Conservation (phyloP, 495 filamentous ascomycete genomes). For the Neurospora sp. region DNA sequence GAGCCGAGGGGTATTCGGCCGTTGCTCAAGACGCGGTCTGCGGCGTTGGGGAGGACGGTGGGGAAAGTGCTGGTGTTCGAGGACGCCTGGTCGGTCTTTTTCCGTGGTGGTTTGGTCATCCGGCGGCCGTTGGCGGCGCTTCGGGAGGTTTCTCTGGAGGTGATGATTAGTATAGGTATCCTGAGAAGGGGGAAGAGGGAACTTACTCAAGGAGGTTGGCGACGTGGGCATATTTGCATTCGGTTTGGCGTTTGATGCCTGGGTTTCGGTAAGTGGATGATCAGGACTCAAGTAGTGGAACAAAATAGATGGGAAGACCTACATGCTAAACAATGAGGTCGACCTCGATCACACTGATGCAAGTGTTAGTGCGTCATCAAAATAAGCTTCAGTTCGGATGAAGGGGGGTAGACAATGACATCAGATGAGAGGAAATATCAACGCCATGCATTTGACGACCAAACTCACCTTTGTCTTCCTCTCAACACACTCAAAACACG, state of each 20-base stretch:
- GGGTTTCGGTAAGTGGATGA: not conserved
- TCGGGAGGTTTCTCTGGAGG: conserved; percentile 37
- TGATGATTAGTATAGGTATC: not conserved
- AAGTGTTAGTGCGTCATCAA: conserved; percentile 2
- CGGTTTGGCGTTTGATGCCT: conserved; percentile 58
- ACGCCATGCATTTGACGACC: not conserved
- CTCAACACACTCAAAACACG: conserved; percentile 62
- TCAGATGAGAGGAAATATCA: not conserved
- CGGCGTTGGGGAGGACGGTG: conserved; percentile 31
- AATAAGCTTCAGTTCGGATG: not conserved
- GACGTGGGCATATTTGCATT: conserved; percentile 57
- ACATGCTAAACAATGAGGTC: conserved; percentile 58
- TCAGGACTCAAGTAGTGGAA: not conserved
- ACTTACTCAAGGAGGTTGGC: conserved; percentile 60
- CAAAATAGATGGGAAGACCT: conserved; percentile 11
- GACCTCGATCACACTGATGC: conserved; percentile 45
- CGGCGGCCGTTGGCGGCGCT: conserved; percentile 40
- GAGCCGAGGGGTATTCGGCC: conserved; percentile 29
- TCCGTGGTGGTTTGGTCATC: conserved; percentile 50
- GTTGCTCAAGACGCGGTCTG: conserved; percentile 32
- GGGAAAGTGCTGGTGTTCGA: conserved; percentile 10
- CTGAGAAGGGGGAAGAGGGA: not conserved
- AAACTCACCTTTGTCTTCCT: conserved; percentile 55
- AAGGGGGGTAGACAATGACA: not conserved
- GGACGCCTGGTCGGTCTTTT: conserved; percentile 15